Evolutionary conservation across 306 rosid genomes (phyloP), one percentile per base, ranked within the genome.

Genomic region (Castanospermum australe): DNA sequence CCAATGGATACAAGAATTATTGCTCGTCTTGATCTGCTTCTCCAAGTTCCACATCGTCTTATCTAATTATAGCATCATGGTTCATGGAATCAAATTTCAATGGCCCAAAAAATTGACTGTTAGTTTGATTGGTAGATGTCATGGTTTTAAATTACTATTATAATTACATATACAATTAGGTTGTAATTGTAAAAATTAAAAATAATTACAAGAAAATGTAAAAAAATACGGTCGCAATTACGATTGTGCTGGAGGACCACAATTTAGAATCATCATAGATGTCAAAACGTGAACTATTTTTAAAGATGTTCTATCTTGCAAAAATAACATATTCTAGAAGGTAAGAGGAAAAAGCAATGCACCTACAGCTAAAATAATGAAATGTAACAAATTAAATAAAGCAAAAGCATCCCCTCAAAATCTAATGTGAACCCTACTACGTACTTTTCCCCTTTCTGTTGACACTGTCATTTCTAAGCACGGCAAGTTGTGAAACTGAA

Each of bases 51-150:
- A 77, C 88, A 71, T 75, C 80, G 63, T 91, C 90, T 51, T 86
- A 73, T 78, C 88, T 91, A 67, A 57, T 55, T 79, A 79, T 67
- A 12, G 59, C 52, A 28, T 71, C 70, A 72, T 44, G 48, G 77
- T 86, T 85, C 91, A 80, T 6, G 30, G 86, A n/a, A 87, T 89
- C 94, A 59, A 84, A 61, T 36, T 84, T 88, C 45, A 86, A 79
- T 4, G 83, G 79, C 79, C 89, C 91, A 41, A 88, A 86, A 44
- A 80, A 67, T 55, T 80, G 85, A 79, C 81, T 64, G 74, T 78
- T 80, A 61, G 80, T 88, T 77, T 88, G 90, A 88, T 84, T 73
- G 79, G 77, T 79, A 66, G 90, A 81, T 60, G n/a, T n/a, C n/a
- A n/a, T n/a, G n/a, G n/a, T n/a, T n/a, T n/a, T n/a, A n/a, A n/a